These are phyloP conservation scores for Hyaloscypha hepaticicola DNA, from an alignment of 495 filamentous ascomycete species.

Conservation along the genomic window DNA sequence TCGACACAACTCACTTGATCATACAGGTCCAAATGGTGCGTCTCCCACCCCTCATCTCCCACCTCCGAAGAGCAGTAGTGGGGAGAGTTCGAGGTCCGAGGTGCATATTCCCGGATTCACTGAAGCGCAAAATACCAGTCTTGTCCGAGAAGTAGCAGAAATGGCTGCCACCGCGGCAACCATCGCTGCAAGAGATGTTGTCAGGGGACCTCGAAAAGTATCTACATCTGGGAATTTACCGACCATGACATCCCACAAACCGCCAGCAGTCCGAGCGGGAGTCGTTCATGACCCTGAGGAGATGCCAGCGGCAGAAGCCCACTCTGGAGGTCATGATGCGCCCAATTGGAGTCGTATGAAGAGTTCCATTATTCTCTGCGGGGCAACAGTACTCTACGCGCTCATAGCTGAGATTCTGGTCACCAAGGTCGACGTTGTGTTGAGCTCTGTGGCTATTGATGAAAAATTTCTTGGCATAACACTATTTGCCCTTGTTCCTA, in stretches of 20 bases:
- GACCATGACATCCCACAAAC: constrained; percentile 27
- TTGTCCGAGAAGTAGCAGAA: constrained; percentile 83
- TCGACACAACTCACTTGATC: constrained; percentile 41
- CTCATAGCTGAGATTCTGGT: constrained; percentile 96
- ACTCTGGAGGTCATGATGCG: constrained; percentile 77
- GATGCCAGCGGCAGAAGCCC: constrained; percentile 49
- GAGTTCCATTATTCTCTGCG: constrained; percentile 83
- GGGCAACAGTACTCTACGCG: constrained; percentile 89
- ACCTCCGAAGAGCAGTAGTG: constrained; percentile 60
- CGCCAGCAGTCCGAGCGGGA: constrained; percentile 26
- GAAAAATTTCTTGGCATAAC: constrained; percentile 99
- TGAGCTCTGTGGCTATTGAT: constrained; percentile 86
- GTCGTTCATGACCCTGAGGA: constrained; percentile 37
- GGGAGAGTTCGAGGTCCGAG: constrained; percentile 39
- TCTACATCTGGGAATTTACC: constrained; percentile 39
- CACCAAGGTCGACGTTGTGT: constrained; percentile 90
- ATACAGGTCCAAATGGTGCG: constrained; percentile 32
- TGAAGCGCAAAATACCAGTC: constrained; percentile 72
- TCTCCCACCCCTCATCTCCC: constrained; percentile 63
- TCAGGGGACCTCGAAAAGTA: constrained; percentile 49
- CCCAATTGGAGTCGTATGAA: constrained; percentile 96
- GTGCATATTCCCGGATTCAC: constrained; percentile 67
- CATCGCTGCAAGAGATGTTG: constrained; percentile 79
- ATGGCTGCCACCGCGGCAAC: constrained; percentile 90
- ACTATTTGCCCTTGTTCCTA: constrained; percentile 93